Base-by-base conservation (phyloP, 352 stramenopile genomes). In the Phytophthora chlamydospora region DNA sequence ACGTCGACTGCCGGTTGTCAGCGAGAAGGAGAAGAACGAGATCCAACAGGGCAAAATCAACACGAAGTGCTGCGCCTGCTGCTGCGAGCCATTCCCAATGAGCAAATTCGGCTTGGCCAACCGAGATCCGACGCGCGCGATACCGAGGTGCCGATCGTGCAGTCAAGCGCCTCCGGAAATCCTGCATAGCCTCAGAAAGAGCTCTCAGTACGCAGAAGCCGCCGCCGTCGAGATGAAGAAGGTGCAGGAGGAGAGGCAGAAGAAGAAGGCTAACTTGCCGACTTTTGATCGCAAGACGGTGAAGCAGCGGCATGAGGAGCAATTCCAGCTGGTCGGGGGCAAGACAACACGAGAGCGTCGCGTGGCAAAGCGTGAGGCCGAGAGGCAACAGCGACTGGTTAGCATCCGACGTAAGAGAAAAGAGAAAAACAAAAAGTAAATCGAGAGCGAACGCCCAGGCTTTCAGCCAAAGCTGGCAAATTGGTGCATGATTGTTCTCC, bases 121-220 rank as follows among this genome's bases (percentile, higher is more conserved):
- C 13, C 31, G 32, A 29, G 16, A 16, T 11, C 2, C 33, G 10
- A 27, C 7, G 9, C 27, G 36, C 4, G 50, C 58, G 43, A 62
- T 58, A 16, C 51, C 59, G n/a, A 62, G 59, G 17, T 68, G 59
- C 11, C 45, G 39, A n/a, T 39, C 36, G 7, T 68, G 51, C 38
- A 48, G 13, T 10, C 51, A 68, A 62, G 59, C 43, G 3, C 19
- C 41, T 16, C 21, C 13, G 8, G 17, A 41, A 16, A 6, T 68
- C 1, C 32, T 36, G 10, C 14, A 19, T 4, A 9, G 11, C 24
- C 29, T 62, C 10, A 27, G 31, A 24, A 27, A 41, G 6, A 38
- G 12, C 24, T 31, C 59, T 8, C 16, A 58, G 17, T 58, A 52
- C 21, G 44, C 19, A 14, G 44, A 62, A 21, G 43, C 43, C 0